Conservation (phyloP, 106 monocot genomes). For the Apostasia ramifera region DNA sequence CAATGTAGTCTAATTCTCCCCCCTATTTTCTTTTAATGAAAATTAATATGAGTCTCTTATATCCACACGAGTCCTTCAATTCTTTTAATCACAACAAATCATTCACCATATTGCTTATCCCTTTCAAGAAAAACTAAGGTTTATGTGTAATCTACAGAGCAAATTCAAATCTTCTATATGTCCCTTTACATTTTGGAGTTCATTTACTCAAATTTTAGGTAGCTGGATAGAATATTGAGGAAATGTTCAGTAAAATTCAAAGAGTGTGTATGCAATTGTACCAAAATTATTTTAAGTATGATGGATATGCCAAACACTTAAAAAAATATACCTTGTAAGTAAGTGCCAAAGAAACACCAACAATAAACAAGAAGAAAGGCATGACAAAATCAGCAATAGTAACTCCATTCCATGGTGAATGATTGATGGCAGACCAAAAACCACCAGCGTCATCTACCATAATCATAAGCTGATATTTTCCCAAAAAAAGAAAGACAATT, state of each 20-base stretch:
- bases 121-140: too few species aligned
- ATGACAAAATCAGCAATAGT: conserved; percentile 93
- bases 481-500: background rate
- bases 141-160: background rate
- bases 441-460: conserved; percentile 84
- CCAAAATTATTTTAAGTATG: background rate
- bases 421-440: conserved; percentile 65
- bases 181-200: background rate
- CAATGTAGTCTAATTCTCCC: too few species aligned
- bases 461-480: conserved; percentile 78
- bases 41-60: too few species aligned
- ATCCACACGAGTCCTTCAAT: too few species aligned
- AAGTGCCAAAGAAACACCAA: conserved; percentile 74
- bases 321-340: conserved; percentile 61
- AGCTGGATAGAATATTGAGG: background rate
- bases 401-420: conserved; percentile 93
- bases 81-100: too few species aligned
- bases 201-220: background rate
- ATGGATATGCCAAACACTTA: background rate
- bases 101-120: too few species aligned
- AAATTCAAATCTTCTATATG: background rate
- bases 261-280: background rate
- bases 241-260: background rate
- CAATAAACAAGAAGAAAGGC: conserved; percentile 97
- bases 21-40: too few species aligned